phyloP scores from a whole-genome alignment of 2,329 filamentous ascomycete species.

The Canariomyces notabilis region DNA sequence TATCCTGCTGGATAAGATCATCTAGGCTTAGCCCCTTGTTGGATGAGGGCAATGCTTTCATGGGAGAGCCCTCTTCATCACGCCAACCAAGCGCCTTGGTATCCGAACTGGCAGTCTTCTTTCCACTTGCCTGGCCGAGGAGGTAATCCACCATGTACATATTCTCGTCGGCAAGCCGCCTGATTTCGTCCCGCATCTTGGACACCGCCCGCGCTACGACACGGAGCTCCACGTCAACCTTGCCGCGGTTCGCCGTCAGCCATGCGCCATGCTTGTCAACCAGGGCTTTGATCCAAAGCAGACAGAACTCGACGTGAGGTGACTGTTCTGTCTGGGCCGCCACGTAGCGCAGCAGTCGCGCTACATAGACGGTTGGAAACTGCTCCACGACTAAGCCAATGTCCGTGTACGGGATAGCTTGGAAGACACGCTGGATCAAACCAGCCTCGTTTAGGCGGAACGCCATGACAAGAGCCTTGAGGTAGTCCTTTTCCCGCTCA shows the following conservation, averaged over 20 bases:
- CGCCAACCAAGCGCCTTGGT: conserved; percentile 17
- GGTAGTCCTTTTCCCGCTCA: conserved; percentile 67
- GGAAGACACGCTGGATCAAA: conserved; percentile 80
- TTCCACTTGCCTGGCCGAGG: conserved; percentile 43
- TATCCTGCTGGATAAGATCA: conserved; percentile 29
- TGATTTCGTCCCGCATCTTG: conserved; percentile 76
- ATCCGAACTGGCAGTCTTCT: conserved; percentile 21
- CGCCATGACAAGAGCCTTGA: conserved; percentile 93
- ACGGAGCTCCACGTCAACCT: conserved; percentile 78
- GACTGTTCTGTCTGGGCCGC: conserved; percentile 83
- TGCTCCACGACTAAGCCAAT: conserved; percentile 73
- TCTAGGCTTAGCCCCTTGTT: conserved; percentile 23
- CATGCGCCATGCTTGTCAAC: conserved; percentile 80
- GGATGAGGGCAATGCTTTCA: conserved; percentile 28
- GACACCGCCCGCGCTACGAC: conserved; percentile 75
- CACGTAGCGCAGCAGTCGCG: conserved; percentile 78
- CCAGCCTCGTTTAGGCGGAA: conserved; percentile 88
- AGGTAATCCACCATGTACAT: conserved; percentile 85
- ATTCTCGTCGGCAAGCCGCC: conserved; percentile 80
- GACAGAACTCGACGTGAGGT: conserved; percentile 89
- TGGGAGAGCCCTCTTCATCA: conserved; percentile 20
- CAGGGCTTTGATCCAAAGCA: conserved; percentile 83
- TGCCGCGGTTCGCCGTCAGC: conserved; percentile 73
- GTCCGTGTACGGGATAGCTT: conserved; percentile 69
- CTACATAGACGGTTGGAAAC: conserved; percentile 80